phyloP scores from a whole-genome alignment of 2,329 filamentous ascomycete species.

The Verticillium dahliae region DNA sequence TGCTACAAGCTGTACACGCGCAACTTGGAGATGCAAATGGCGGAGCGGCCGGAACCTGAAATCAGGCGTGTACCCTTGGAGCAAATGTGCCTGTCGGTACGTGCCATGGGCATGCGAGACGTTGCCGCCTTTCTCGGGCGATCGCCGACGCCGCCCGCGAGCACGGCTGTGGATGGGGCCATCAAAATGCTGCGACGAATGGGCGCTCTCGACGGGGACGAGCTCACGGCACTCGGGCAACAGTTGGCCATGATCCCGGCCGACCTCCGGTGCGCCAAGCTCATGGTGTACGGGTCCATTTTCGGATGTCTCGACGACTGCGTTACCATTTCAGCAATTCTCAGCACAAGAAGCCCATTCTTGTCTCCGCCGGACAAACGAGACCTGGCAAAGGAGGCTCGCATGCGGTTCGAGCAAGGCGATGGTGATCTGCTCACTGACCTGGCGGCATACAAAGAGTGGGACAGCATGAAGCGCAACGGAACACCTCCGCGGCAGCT shows the following conservation, averaged over 20 bases:
- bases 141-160: constrained; percentile 84
- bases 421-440: constrained; percentile 89
- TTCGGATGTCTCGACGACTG: constrained; percentile 89
- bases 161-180: constrained; percentile 78
- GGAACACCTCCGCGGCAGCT: constrained; percentile 56
- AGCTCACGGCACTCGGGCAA: constrained; percentile 82
- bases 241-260: constrained; percentile 95
- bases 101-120: constrained; percentile 86
- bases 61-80: constrained; percentile 90
- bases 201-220: constrained; percentile 79
- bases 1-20: constrained; percentile 96
- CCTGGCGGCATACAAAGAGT: constrained; percentile 75
- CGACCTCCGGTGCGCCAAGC: constrained; percentile 85
- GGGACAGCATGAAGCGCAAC: constrained; percentile 60
- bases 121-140: constrained; percentile 75
- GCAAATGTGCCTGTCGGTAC: constrained; percentile 88
- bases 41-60: constrained; percentile 83
- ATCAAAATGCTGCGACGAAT: constrained; percentile 73
- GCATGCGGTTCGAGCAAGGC: constrained; percentile 64
- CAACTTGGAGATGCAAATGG: constrained; percentile 80
- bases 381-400: constrained; percentile 72
- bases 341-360: constrained; percentile 87
- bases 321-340: constrained; percentile 81
- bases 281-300: constrained; percentile 91
- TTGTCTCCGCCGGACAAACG: constrained; percentile 76